Conservation (phyloP, 2,329 filamentous ascomycete species). For the Hypoxylon sp. region DNA sequence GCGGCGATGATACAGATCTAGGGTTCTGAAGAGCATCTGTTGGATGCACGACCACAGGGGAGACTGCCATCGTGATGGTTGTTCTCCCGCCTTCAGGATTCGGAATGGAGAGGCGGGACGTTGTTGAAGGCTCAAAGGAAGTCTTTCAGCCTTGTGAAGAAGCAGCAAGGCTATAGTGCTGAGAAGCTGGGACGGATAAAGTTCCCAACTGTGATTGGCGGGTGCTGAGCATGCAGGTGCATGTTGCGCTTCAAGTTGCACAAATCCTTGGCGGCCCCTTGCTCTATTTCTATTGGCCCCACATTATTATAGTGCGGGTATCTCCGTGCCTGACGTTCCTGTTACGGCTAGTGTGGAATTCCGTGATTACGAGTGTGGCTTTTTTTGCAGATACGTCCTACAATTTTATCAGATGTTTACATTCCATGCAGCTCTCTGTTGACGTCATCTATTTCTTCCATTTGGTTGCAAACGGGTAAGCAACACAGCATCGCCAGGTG, state of each 20-base stretch:
- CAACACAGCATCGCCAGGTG: slow-evolving; percentile 5
- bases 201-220: slow-evolving; percentile 27
- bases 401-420: slow-evolving; percentile 7
- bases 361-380: background rate
- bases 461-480: slow-evolving; percentile 35
- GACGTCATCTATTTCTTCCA: slow-evolving; percentile 38
- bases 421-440: slow-evolving; percentile 31
- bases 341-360: background rate
- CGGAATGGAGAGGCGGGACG: slow-evolving; percentile 12
- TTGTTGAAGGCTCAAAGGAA: slow-evolving; percentile 23
- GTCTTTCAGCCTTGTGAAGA: slow-evolving; percentile 34
- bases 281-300: background rate
- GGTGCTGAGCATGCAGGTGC: slow-evolving; percentile 2
- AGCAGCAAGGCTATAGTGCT: slow-evolving; percentile 27
- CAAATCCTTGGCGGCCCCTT: background rate
- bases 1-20: slow-evolving; percentile 60
- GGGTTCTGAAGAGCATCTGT: slow-evolving; percentile 50
- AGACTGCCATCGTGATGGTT: slow-evolving; percentile 52
- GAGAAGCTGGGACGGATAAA: background rate
- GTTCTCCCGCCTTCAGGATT: slow-evolving; percentile 2
- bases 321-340: background rate
- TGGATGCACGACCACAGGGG: slow-evolving; percentile 51
- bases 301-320: background rate
- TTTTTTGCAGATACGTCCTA: background rate
- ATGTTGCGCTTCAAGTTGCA: background rate